Percentiles rank a stretch among this genome's conserved stretches.
phyloP scores from a whole-genome alignment of 331 rosid species.

The Malus hybrid region DNA sequence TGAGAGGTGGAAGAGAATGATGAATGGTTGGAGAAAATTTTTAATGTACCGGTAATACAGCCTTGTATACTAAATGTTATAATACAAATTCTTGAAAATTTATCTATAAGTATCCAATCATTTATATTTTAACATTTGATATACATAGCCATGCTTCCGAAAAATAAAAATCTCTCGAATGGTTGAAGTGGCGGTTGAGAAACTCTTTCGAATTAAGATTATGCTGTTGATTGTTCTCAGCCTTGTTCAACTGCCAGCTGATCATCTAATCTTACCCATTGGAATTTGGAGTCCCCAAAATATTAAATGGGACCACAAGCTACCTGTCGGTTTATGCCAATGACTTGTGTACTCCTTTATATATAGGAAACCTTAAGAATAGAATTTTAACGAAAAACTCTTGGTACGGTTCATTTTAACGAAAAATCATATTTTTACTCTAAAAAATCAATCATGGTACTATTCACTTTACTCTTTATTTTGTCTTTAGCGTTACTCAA shows the following conservation, averaged over 20 bases:
- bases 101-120: too few species aligned
- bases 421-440: too few species aligned
- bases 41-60: too few species aligned
- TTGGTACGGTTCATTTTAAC: too few species aligned
- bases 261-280: neutral
- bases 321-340: neutral
- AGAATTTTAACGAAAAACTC: too few species aligned
- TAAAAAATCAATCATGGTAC: too few species aligned
- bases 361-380: too few species aligned
- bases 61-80: accelerated
- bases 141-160: accelerated
- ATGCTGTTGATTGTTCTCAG: neutral
- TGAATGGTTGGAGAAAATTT: neutral
- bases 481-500: too few species aligned
- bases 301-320: slow-evolving; percentile 5
- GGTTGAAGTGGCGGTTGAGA: neutral
- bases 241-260: slow-evolving; percentile 20
- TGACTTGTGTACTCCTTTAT: neutral
- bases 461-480: too few species aligned
- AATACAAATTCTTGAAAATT: too few species aligned
- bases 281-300: neutral
- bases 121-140: too few species aligned
- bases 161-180: too few species aligned
- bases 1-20: neutral
- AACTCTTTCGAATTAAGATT: neutral